phyloP scores from a whole-genome alignment of 78 protist species.

The Paratrimastix pyriformis region DNA sequence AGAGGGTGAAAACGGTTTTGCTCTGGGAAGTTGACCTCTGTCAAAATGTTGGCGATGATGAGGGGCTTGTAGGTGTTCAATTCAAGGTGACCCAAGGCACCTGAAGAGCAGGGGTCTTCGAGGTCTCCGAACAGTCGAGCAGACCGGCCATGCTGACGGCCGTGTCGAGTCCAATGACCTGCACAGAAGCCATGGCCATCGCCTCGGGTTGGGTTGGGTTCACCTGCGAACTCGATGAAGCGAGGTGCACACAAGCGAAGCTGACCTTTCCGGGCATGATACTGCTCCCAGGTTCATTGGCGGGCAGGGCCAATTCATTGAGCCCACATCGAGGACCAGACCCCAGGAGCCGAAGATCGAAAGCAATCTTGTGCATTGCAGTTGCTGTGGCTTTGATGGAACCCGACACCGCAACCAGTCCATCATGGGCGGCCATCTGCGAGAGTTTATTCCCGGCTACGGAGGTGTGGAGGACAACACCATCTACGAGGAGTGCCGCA shows the following conservation, averaged over 20 bases:
- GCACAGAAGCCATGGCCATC: slow-evolving; percentile 86
- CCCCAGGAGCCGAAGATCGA: slow-evolving; percentile 79
- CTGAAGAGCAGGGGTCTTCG: too few species aligned
- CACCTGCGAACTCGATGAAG: too few species aligned
- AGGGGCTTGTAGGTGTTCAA: slow-evolving; percentile 89
- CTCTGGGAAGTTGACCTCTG: too few species aligned
- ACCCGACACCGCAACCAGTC: slow-evolving; percentile 64
- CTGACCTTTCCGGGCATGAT: slow-evolving; percentile 85
- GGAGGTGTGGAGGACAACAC: too few species aligned
- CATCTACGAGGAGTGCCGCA: too few species aligned
- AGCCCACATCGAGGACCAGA: slow-evolving; percentile 89
- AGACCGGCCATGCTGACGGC: slow-evolving; percentile 80
- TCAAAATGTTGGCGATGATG: slow-evolving; percentile 61
- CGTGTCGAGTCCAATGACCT: too few species aligned
- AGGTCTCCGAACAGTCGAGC: too few species aligned
- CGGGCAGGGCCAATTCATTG: slow-evolving; percentile 73
- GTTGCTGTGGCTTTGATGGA: slow-evolving; percentile 69
- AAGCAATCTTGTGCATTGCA: slow-evolving; percentile 77
- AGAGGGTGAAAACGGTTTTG: too few species aligned
- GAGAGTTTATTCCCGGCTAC: slow-evolving; percentile 87
- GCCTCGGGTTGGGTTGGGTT: slow-evolving; percentile 93
- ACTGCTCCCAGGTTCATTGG: slow-evolving; percentile 85
- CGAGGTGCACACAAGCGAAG: too few species aligned
- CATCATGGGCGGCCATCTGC: slow-evolving; percentile 81
- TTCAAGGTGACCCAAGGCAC: slow-evolving; percentile 80